These are phyloP conservation scores for Kwoniella pini DNA, from an alignment of 768 basidiomycete genomes.

Conservation along the genomic window DNA sequence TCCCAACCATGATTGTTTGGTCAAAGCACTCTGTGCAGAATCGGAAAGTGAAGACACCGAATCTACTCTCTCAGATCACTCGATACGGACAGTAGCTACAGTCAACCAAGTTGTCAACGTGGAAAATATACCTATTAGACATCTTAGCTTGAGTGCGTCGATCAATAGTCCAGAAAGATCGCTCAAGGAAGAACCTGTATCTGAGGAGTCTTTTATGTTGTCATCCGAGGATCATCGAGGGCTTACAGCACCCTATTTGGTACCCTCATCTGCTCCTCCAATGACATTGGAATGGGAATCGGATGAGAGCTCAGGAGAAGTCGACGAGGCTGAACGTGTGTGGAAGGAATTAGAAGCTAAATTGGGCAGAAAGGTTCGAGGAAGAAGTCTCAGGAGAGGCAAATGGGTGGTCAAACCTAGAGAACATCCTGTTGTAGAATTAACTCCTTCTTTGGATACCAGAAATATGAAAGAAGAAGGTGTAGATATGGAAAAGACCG, in stretches of 20 bases:
- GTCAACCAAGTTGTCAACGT: slow-evolving; percentile 1
- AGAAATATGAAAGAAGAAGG: not conserved
- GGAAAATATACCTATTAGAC: not conserved
- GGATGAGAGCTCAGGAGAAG: slow-evolving; percentile 2
- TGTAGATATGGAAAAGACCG: slow-evolving; percentile 1
- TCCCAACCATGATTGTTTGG: not conserved
- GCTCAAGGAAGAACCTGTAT: not conserved
- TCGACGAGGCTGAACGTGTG: slow-evolving; percentile 19
- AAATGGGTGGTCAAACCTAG: slow-evolving; percentile 21
- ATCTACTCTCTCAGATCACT: slow-evolving; percentile 15
- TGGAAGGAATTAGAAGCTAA: slow-evolving; percentile 19
- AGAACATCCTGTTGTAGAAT: not conserved
- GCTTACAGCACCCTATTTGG: slow-evolving; percentile 12
- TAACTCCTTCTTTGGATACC: not conserved
- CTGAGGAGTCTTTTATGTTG: not conserved
- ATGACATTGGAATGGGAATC: slow-evolving; percentile 29
- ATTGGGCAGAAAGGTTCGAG: slow-evolving; percentile 14
- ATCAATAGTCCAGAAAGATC: not conserved
- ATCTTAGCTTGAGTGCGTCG: not conserved
- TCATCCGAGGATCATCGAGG: not conserved
- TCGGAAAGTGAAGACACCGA: slow-evolving; percentile 7
- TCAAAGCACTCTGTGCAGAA: not conserved
- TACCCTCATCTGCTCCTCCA: slow-evolving; percentile 4
- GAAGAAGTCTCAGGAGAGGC: slow-evolving; percentile 13
- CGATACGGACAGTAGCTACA: slow-evolving; percentile 10